A percentile compares a stretch with the other conserved stretches of the same genome.
Evolutionary conservation across 2,329 filamentous ascomycete species (phyloP).

Genomic region (Microdochium nivale): DNA sequence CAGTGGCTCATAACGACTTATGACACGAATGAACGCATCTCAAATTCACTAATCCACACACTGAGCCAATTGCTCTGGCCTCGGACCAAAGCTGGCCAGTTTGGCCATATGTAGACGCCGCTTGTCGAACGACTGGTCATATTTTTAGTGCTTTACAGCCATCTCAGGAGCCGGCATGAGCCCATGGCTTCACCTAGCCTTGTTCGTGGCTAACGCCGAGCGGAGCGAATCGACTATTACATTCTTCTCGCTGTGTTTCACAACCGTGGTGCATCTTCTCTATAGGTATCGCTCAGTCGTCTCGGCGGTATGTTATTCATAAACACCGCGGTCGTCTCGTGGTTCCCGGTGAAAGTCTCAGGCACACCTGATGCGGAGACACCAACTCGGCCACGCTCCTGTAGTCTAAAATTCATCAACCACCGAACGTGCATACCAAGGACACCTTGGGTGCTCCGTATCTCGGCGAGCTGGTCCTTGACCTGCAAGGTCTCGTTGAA

Average conservation of each 20-base stretch:
- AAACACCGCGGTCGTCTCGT: constrained; percentile 13
- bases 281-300: constrained; percentile 18
- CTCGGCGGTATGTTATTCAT: constrained; percentile 8
- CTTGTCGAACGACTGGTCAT: no score
- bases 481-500: constrained; percentile 54
- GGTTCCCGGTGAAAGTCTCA: constrained; percentile 12
- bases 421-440: constrained; percentile 52
- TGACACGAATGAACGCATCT: no score
- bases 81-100: no score
- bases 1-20: no score
- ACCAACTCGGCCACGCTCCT: constrained; percentile 29
- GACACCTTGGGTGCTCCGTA: constrained; percentile 47
- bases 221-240: not conserved
- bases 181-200: not conserved
- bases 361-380: constrained; percentile 11
- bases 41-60: no score
- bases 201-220: not conserved
- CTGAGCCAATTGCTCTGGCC: no score
- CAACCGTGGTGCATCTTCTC: constrained; percentile 20
- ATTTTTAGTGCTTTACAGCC: no score
- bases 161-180: no score
- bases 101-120: no score
- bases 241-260: constrained; percentile 4
- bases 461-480: constrained; percentile 53
- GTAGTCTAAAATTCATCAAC: constrained; percentile 44